phyloP scores from a whole-genome alignment of 2,329 filamentous ascomycete genomes.

The Exophiala oligosperma region DNA sequence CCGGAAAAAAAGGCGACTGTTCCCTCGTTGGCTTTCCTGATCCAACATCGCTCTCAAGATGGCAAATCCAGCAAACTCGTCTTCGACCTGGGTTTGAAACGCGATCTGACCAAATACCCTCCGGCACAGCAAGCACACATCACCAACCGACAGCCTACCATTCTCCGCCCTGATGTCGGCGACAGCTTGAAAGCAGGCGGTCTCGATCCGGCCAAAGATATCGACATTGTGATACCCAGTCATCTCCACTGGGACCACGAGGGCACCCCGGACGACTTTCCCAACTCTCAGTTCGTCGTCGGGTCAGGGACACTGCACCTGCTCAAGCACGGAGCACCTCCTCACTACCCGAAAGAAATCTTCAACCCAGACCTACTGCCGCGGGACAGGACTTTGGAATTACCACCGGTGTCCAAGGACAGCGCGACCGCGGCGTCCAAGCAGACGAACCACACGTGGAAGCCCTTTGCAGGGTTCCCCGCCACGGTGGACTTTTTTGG shows the following conservation, averaged over 20 bases:
- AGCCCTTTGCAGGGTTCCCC: constrained; percentile 46
- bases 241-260: constrained; percentile 39
- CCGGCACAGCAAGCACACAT: constrained; percentile 41
- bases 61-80: constrained; percentile 38
- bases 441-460: constrained; percentile 39
- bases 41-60: constrained; percentile 45
- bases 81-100: constrained; percentile 57
- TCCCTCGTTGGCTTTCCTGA: constrained; percentile 55
- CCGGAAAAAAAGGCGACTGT: constrained; percentile 48
- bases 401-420: constrained; percentile 34
- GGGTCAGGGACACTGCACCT: constrained; percentile 49
- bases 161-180: constrained; percentile 30
- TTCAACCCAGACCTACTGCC: constrained; percentile 36
- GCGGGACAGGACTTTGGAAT: constrained; percentile 39
- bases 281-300: constrained; percentile 50
- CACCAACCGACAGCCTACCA: constrained; percentile 30
- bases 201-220: constrained; percentile 36
- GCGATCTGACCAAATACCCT: constrained; percentile 46
- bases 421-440: constrained; percentile 24
- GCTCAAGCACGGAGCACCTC: constrained; percentile 38
- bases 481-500: constrained; percentile 45
- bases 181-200: constrained; percentile 39
- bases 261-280: constrained; percentile 56
- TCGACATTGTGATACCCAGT: constrained; percentile 43
- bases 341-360: constrained; percentile 28